Percentiles rank a stretch among this genome's conserved stretches.
phyloP scores from a whole-genome alignment of 2,329 filamentous ascomycete species.

The Plenodomus biglobosus region DNA sequence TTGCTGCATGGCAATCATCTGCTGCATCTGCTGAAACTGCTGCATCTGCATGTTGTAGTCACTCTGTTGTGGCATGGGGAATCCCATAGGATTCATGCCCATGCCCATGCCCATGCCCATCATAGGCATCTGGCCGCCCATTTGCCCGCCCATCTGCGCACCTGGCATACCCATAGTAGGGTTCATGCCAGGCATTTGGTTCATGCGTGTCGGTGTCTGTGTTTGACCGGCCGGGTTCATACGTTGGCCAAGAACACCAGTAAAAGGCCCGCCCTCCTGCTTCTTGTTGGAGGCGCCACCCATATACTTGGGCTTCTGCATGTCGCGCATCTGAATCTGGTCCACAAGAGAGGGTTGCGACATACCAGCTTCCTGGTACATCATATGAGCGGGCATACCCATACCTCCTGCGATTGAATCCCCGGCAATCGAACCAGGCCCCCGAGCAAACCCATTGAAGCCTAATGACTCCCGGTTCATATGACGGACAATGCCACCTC shows the following conservation, averaged over 20 bases:
- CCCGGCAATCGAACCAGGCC: slow-evolving; percentile 39
- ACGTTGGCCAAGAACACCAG: slow-evolving; percentile 37
- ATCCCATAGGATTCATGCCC: slow-evolving; percentile 35
- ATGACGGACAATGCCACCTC: slow-evolving; percentile 38
- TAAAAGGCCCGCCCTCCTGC: slow-evolving; percentile 35
- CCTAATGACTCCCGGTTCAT: slow-evolving; percentile 42
- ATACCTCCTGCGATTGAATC: slow-evolving; percentile 28
- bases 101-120: slow-evolving; percentile 37
- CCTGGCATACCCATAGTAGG: slow-evolving; percentile 20
- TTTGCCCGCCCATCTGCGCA: slow-evolving; percentile 6
- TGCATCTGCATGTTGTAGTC: slow-evolving; percentile 85
- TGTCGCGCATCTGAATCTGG: slow-evolving; percentile 43
- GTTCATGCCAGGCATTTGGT: slow-evolving; percentile 31
- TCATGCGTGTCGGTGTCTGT: slow-evolving; percentile 28
- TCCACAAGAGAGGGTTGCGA: slow-evolving; percentile 39
- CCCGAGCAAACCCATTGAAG: slow-evolving; percentile 39
- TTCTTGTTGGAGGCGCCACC: slow-evolving; percentile 40
- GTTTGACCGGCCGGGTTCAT: slow-evolving; percentile 34
- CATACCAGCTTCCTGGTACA: slow-evolving; percentile 37
- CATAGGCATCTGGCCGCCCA: slow-evolving; percentile 18
- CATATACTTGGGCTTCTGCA: slow-evolving; percentile 41
- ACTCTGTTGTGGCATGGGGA: slow-evolving; percentile 75
- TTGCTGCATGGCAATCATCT: slow-evolving; percentile 39
- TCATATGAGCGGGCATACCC: slow-evolving; percentile 20
- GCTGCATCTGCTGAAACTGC: slow-evolving; percentile 65